phyloP scores from a whole-genome alignment of 306 rosid genomes.

The Prunus mongolica region DNA sequence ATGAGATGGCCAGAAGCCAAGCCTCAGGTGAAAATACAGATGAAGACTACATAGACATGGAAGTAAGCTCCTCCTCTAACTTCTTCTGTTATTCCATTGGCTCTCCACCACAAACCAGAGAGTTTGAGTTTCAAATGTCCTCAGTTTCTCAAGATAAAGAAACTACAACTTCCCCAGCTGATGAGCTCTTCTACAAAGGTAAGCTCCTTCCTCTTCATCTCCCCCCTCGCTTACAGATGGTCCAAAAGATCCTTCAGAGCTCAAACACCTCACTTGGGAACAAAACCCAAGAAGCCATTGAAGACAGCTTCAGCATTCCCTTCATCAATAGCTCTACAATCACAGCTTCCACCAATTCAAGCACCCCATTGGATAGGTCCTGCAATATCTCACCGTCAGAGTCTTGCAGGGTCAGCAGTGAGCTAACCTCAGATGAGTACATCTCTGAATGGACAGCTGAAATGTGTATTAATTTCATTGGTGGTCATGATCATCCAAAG shows the following conservation, averaged over 20 bases:
- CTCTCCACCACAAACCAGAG: conserved; percentile 64
- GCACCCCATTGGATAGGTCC: conserved; percentile 34
- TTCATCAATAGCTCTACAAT: conserved; percentile 28
- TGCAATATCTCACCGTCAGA: conserved; percentile 56
- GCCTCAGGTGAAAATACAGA: conserved; percentile 41
- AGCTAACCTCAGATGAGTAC: conserved; percentile 57
- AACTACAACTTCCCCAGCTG: conserved; percentile 67
- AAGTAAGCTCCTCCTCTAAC: conserved; percentile 49
- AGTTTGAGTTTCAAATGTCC: conserved; percentile 89
- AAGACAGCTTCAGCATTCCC: conserved; percentile 32
- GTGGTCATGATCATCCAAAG: conserved; percentile 29
- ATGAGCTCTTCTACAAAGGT: conserved; percentile 95
- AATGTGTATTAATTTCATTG: conserved; percentile 27
- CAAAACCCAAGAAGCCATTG: conserved; percentile 31
- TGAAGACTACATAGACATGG: conserved; percentile 93
- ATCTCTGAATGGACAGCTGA: conserved; percentile 44
- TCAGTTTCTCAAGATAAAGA: conserved; percentile 42
- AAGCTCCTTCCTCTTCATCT: conserved; percentile 93
- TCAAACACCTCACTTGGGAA: conserved; percentile 21
- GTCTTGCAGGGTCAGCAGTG: conserved; percentile 65
- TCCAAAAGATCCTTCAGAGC: conserved; percentile 53
- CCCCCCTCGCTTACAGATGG: conserved; percentile 93
- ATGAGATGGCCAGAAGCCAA: conserved; percentile 54
- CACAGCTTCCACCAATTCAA: too few relatives aligned
- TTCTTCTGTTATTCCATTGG: conserved; percentile 41